phyloP scores from a whole-genome alignment of 2,329 filamentous ascomycete genomes.

The Penicillium sp. region DNA sequence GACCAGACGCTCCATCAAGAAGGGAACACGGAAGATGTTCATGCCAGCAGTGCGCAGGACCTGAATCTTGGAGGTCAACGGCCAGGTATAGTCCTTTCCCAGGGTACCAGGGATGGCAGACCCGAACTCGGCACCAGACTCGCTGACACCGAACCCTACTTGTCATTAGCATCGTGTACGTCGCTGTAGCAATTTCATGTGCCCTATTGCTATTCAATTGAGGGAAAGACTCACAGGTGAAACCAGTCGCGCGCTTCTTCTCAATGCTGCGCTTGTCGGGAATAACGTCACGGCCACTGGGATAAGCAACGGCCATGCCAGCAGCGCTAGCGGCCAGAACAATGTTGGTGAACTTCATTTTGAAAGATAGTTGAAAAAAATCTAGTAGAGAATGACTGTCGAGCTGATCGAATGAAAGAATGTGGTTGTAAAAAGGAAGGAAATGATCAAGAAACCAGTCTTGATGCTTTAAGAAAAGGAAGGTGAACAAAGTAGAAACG shows the following conservation, averaged over 20 bases:
- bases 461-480: slow-evolving; percentile 26
- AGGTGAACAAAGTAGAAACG: slow-evolving; percentile 12
- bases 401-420: slow-evolving; percentile 29
- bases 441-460: slow-evolving; percentile 30
- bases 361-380: slow-evolving; percentile 11
- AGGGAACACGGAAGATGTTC: slow-evolving; percentile 34
- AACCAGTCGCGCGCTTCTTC: slow-evolving; percentile 34
- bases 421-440: slow-evolving; percentile 22
- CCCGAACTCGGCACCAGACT: slow-evolving; percentile 26
- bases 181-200: too few species aligned
- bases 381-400: slow-evolving; percentile 28
- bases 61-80: slow-evolving; percentile 28
- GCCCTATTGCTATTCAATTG: neutral
- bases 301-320: slow-evolving; percentile 32
- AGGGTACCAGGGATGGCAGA: slow-evolving; percentile 20
- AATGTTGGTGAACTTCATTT: slow-evolving; percentile 37
- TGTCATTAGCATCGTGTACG: neutral
- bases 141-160: slow-evolving; percentile 24
- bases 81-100: slow-evolving; percentile 29
- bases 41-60: slow-evolving; percentile 27
- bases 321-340: slow-evolving; percentile 36
- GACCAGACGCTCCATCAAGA: slow-evolving; percentile 33
- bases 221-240: slow-evolving; percentile 27
- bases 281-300: slow-evolving; percentile 18
- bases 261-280: slow-evolving; percentile 26